Evolutionary conservation across 106 monocot genomes (phyloP).

Genomic region (Dioscorea zingiberensis): DNA sequence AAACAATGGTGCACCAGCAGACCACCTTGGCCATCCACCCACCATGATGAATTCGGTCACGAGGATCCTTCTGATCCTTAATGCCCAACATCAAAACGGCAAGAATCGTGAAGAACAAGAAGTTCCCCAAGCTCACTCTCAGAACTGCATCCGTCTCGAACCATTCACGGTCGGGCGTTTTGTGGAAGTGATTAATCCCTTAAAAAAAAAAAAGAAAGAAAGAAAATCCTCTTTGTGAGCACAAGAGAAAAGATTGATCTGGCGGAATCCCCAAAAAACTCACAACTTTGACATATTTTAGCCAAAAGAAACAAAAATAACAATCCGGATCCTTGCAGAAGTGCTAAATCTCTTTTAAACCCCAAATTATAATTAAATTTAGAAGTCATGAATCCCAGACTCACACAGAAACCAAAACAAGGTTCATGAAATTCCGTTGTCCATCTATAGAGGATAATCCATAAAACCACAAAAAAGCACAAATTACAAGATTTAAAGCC

Average conservation of each 20-base stretch:
- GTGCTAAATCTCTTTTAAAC: too few species aligned
- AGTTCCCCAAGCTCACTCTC: constrained; percentile 93
- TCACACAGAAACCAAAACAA: too few species aligned
- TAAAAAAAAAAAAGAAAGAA: constrained; percentile 8
- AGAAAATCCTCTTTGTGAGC: not conserved
- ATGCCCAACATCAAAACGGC: constrained; percentile 79
- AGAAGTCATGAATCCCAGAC: too few species aligned
- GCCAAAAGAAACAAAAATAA: not conserved
- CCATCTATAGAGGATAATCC: too few species aligned
- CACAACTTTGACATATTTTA: not conserved
- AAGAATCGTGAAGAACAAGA: constrained; percentile 84
- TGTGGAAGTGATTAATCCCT: constrained; percentile 98
- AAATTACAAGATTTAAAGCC: not conserved
- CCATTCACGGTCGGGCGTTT: constrained; percentile 92
- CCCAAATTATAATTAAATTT: too few species aligned
- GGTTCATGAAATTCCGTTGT: too few species aligned
- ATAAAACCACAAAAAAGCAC: not conserved
- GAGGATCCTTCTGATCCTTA: constrained; percentile 95
- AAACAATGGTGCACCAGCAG: constrained; percentile 76
- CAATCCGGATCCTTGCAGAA: too few species aligned
- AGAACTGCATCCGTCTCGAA: constrained; percentile 97
- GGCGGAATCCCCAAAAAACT: not conserved
- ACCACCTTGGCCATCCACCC: constrained; percentile 95
- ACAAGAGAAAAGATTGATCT: not conserved
- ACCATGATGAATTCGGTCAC: constrained; percentile 83